phyloP scores from a whole-genome alignment of 805 yeast species.

The Wickerhamomyces hampshirensis region DNA sequence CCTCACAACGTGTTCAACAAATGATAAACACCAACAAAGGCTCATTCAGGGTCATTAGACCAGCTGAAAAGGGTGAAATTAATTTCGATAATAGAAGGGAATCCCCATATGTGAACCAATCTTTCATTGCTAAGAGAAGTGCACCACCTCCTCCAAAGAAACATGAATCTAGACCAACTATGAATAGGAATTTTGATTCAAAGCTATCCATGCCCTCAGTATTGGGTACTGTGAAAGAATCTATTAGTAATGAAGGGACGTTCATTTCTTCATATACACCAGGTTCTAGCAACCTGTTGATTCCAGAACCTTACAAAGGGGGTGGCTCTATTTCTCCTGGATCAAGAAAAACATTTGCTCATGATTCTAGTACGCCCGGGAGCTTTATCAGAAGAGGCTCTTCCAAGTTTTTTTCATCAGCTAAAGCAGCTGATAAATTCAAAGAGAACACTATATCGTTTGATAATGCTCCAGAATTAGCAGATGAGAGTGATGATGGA shows the following conservation, averaged over 20 bases:
- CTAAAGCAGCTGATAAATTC: conserved; percentile 43
- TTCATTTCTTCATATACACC: conserved; percentile 36
- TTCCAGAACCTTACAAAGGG: conserved; percentile 37
- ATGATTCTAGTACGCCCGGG: conserved; percentile 1
- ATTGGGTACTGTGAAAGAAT: conserved; percentile 21
- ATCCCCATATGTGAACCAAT: conserved; percentile 58
- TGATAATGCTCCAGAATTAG: conserved; percentile 62
- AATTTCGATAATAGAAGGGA: conserved; percentile 77
- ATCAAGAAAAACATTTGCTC: conserved; percentile 18
- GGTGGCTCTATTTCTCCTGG: conserved; percentile 20
- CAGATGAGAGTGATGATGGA: conserved; percentile 35
- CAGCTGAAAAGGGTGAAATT: conserved; percentile 61
- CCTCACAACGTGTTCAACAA: conserved; percentile 7
- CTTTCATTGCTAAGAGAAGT: conserved; percentile 61
- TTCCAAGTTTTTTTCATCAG: neutral
- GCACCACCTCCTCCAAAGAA: conserved; percentile 64
- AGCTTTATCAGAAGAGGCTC: conserved; percentile 15
- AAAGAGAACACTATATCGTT: conserved; percentile 70
- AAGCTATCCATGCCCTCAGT: conserved; percentile 5
- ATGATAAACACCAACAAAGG: conserved; percentile 21
- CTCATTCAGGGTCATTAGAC: conserved; percentile 63
- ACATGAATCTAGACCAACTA: conserved; percentile 6
- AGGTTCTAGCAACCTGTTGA: conserved; percentile 36
- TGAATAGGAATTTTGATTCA: conserved; percentile 3
- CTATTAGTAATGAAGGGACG: conserved; percentile 20